Conservation (phyloP, 202 grass and related monocot species). For the Dendrocalamus latiflorus region DNA sequence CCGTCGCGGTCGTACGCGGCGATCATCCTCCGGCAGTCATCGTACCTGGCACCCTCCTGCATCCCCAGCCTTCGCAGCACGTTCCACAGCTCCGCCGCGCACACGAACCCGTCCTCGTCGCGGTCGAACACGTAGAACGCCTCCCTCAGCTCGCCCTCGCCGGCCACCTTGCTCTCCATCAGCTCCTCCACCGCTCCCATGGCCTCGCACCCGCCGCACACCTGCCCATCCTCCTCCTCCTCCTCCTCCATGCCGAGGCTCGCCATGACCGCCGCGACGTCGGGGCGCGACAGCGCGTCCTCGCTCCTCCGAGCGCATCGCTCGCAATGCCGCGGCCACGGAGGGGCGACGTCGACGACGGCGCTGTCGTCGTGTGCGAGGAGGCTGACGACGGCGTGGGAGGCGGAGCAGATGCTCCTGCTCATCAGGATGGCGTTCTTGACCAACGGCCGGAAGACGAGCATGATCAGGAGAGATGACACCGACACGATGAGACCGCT, state of each 20-base stretch:
- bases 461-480: constrained; percentile 45
- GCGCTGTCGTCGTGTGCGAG: neutral
- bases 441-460: neutral
- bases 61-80: constrained; percentile 54
- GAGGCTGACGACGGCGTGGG: neutral
- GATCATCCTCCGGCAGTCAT: constrained; percentile 65
- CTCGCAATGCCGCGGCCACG: neutral
- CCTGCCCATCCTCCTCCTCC: neutral
- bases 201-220: constrained; percentile 1
- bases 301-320: neutral
- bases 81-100: too few species aligned
- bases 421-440: neutral
- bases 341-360: neutral
- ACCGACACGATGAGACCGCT: constrained; percentile 11
- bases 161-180: constrained; percentile 52
- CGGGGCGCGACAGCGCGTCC: neutral
- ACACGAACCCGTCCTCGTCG: too few species aligned
- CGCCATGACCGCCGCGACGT: constrained; percentile 11
- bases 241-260: constrained; percentile 11
- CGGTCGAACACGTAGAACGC: too few species aligned
- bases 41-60: constrained; percentile 36
- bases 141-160: too few species aligned
- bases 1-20: constrained; percentile 48
- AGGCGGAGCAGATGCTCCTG: neutral
- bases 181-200: constrained; percentile 29